Conservation (phyloP, 331 rosid genomes). For the Prunus yedoensis region DNA sequence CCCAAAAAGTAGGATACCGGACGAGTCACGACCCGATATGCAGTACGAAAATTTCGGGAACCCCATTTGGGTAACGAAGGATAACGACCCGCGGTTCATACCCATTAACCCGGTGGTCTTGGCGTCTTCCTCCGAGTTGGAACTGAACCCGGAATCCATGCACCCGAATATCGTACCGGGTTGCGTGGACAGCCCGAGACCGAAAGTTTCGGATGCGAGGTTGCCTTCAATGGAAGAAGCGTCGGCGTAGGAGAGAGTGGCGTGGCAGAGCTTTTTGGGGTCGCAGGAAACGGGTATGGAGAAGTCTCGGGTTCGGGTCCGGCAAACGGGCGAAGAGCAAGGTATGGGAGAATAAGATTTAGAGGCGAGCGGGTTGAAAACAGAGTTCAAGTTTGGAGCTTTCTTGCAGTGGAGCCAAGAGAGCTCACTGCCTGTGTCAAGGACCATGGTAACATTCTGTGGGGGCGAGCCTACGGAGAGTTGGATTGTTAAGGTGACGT, state of each 20-base stretch:
- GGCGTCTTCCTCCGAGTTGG: slow-evolving; percentile 59
- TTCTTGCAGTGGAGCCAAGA: slow-evolving; percentile 79
- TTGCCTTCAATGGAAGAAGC: slow-evolving; percentile 62
- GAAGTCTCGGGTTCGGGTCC: slow-evolving; percentile 52
- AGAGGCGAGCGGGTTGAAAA: slow-evolving; percentile 56
- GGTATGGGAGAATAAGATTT: slow-evolving; percentile 55
- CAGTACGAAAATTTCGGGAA: slow-evolving; percentile 75
- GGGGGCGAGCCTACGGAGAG: slow-evolving; percentile 77
- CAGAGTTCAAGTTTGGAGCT: slow-evolving; percentile 32
- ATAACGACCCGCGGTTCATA: slow-evolving; percentile 71
- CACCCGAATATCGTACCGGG: slow-evolving; percentile 56
- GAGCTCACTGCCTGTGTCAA: slow-evolving; percentile 91
- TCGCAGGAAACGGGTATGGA: slow-evolving; percentile 64
- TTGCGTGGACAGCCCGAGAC: slow-evolving; percentile 34
- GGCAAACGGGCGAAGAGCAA: slow-evolving; percentile 54
- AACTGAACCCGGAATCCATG: slow-evolving; percentile 69
- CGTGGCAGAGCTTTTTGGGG: slow-evolving; percentile 60
- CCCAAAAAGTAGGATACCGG: slow-evolving; percentile 66
- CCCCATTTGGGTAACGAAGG: slow-evolving; percentile 56
- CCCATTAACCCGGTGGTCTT: slow-evolving; percentile 74
- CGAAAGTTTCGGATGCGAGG: slow-evolving; percentile 62
- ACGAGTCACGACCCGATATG: slow-evolving; percentile 53
- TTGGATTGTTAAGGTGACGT: slow-evolving; percentile 62
- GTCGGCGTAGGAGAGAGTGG: slow-evolving; percentile 67
- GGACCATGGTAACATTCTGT: slow-evolving; percentile 80